Conservation (phyloP, 345 rosid species). For the Eucalyptus polybractea region DNA sequence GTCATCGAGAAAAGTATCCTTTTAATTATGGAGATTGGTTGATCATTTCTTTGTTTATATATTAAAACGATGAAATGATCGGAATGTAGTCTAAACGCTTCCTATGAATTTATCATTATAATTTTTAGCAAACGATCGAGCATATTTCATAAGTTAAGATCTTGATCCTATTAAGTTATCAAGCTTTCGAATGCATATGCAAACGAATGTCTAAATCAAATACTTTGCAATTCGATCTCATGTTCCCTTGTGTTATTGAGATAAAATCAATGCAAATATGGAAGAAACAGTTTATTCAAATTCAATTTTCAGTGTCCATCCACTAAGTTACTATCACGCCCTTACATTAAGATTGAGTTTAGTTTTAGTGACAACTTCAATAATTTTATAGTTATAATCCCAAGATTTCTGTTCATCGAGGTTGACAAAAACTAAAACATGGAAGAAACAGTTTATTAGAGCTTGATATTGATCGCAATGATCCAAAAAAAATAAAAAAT, state of each 20-base stretch:
- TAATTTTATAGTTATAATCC: background rate
- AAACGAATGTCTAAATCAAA: background rate
- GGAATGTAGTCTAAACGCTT: fast-evolving
- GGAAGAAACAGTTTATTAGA: background rate
- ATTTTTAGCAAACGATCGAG: fast-evolving
- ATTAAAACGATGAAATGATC: too few relatives aligned
- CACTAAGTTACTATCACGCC: background rate
- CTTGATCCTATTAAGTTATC: background rate
- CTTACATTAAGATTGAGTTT: background rate
- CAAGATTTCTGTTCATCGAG: background rate
- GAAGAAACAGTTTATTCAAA: too few relatives aligned
- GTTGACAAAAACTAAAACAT: background rate
- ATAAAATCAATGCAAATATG: background rate
- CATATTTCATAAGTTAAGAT: background rate
- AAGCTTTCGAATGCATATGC: background rate
- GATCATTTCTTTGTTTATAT: background rate
- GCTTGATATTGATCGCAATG: background rate
- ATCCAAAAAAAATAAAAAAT: background rate
- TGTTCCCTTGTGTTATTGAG: background rate
- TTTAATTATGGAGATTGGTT: background rate
- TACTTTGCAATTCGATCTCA: background rate
- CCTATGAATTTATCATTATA: background rate
- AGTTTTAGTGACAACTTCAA: background rate
- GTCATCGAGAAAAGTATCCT: background rate
- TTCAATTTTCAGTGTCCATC: background rate